These are phyloP conservation scores for Drechslera avenae DNA, from an alignment of 2,329 filamentous ascomycete genomes.

Conservation along the genomic window DNA sequence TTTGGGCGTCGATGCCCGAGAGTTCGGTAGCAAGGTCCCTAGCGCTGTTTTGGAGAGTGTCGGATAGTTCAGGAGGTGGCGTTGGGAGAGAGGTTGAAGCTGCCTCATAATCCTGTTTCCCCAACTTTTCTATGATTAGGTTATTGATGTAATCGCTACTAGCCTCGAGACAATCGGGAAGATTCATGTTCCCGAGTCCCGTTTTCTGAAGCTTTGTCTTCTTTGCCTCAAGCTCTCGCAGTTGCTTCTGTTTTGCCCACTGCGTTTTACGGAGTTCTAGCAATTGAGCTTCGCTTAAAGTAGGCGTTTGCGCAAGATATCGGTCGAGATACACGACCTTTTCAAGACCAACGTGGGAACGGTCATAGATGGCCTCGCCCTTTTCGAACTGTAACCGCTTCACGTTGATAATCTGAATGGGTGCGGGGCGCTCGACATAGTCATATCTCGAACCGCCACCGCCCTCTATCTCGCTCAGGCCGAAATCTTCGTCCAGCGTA, in stretches of 20 bases:
- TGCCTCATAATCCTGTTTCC: conserved; percentile 6
- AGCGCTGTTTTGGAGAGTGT: conserved; percentile 28
- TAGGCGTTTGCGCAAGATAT: conserved; percentile 60
- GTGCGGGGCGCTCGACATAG: conserved; percentile 68
- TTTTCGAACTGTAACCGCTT: conserved; percentile 76
- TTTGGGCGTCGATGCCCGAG: conserved; percentile 40
- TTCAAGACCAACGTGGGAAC: conserved; percentile 74
- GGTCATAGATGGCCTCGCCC: conserved; percentile 53
- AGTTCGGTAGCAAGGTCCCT: conserved; percentile 32
- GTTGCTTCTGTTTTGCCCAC: conserved; percentile 74
- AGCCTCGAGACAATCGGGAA: conserved; percentile 40
- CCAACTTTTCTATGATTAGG: conserved; percentile 18
- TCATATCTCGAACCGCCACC: conserved; percentile 37
- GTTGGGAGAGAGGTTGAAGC: conserved; percentile 17
- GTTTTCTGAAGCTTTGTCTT: conserved; percentile 50
- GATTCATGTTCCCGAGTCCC: conserved; percentile 33
- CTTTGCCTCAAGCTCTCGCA: conserved; percentile 61
- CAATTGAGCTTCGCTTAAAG: conserved; percentile 51
- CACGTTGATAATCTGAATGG: conserved; percentile 86
- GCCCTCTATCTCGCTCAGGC: conserved; percentile 70
- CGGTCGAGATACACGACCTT: conserved; percentile 85
- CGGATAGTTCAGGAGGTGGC: conserved; percentile 28
- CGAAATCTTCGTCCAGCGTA: conserved; percentile 84
- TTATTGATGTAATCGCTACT: conserved; percentile 32
- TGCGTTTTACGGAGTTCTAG: conserved; percentile 69